Conservation (phyloP, 75 land plant species). For the Chamaecyparis obtusa region DNA sequence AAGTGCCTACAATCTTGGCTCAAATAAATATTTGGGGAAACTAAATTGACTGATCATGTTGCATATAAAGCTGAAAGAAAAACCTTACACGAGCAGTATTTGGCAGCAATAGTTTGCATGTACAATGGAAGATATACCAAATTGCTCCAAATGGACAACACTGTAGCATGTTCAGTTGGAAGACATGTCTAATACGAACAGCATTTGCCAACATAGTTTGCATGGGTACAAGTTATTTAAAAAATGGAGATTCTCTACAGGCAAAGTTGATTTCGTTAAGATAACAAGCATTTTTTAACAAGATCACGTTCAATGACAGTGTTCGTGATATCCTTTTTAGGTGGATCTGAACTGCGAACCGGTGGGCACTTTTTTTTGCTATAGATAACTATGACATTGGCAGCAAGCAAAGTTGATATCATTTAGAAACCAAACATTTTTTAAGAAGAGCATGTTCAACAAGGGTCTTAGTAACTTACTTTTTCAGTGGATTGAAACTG, state of each 20-base stretch:
- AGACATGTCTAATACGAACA: background rate
- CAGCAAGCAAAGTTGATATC: too few species aligned
- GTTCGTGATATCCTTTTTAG: background rate
- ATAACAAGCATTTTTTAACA: too few species aligned
- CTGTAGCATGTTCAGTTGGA: background rate
- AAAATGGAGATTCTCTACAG: too few species aligned
- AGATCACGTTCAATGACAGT: background rate
- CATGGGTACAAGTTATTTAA: background rate
- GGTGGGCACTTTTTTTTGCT: too few species aligned
- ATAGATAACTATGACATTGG: too few species aligned
- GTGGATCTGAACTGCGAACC: background rate
- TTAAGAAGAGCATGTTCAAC: too few species aligned
- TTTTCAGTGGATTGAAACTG: background rate
- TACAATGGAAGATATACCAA: background rate
- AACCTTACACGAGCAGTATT: background rate
- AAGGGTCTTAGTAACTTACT: background rate
- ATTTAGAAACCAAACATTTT: too few species aligned
- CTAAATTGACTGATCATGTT: background rate
- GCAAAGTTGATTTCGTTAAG: too few species aligned
- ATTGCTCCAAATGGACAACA: background rate
- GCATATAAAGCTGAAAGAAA: background rate
- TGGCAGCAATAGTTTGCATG: too few species aligned
- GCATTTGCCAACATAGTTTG: background rate
- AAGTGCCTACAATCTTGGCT: background rate
- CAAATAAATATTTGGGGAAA: background rate